These are phyloP conservation scores for Carex littledalei DNA, from an alignment of 176 grass and related monocot species.

Conservation along the genomic window DNA sequence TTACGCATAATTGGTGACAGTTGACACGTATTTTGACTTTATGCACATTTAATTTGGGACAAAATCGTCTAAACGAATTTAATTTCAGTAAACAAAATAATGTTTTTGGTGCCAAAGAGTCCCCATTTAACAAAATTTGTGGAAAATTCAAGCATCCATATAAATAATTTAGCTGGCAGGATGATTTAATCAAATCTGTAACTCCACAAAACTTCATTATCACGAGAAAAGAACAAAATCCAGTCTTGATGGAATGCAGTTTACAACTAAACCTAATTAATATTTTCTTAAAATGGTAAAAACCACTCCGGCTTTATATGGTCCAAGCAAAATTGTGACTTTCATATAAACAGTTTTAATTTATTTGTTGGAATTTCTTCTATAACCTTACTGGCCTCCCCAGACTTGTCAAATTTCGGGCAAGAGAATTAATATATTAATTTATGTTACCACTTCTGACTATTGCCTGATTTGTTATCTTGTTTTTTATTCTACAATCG, in stretches of 20 bases:
- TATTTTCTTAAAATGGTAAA: neutral
- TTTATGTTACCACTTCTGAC: neutral
- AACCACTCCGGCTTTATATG: neutral
- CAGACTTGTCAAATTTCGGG: neutral
- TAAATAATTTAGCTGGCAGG: neutral
- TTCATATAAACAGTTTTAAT: neutral
- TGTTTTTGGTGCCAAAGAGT: no score
- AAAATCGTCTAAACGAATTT: no score
- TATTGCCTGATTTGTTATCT: neutral
- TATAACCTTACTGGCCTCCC: neutral
- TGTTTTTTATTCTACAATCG: neutral
- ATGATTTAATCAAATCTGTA: neutral
- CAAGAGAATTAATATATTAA: neutral
- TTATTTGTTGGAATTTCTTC: neutral
- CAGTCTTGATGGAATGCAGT: neutral
- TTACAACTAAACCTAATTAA: neutral
- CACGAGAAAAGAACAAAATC: neutral
- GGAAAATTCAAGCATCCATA: neutral
- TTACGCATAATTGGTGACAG: no score
- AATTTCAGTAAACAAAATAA: no score
- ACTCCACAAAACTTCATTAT: neutral
- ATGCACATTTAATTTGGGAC: no score
- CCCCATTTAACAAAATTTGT: neutral
- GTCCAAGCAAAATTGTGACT: neutral
- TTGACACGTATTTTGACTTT: no score